These are phyloP conservation scores for Entonaema liquescens DNA, from an alignment of 495 filamentous ascomycete genomes.

Conservation along the genomic window DNA sequence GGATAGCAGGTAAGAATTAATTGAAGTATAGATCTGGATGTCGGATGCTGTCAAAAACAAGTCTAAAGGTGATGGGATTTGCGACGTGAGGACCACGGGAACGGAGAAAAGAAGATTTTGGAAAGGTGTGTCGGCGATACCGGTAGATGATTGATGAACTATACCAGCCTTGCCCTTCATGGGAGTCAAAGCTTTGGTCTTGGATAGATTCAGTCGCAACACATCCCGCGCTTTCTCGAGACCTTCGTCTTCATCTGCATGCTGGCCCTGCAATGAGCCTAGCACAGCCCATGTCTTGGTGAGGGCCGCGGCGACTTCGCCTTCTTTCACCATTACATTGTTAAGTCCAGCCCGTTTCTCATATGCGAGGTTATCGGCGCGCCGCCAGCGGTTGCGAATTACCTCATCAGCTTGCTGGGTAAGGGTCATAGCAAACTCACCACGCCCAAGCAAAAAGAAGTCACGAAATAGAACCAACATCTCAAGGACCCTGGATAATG, in stretches of 20 bases:
- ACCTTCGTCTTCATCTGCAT: constrained; percentile 77
- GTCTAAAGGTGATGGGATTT: constrained; percentile 82
- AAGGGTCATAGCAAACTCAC: constrained; percentile 89
- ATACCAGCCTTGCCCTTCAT: constrained; percentile 33
- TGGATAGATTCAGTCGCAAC: constrained; percentile 70
- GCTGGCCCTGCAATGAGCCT: constrained; percentile 71
- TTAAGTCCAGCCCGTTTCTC: constrained; percentile 59
- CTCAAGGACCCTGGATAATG: constrained; percentile 76
- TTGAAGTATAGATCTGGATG: constrained; percentile 77
- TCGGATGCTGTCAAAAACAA: constrained; percentile 82
- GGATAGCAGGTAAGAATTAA: constrained; percentile 86
- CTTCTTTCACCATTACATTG: constrained; percentile 80
- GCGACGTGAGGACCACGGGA: constrained; percentile 73
- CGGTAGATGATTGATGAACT: constrained; percentile 36
- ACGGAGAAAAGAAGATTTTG: constrained; percentile 83
- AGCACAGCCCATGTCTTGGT: constrained; percentile 79
- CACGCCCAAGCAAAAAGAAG: constrained; percentile 86
- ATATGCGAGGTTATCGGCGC: constrained; percentile 61
- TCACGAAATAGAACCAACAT: constrained; percentile 79
- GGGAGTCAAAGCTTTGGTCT: constrained; percentile 49
- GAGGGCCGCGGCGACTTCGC: constrained; percentile 80
- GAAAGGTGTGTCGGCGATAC: constrained; percentile 65
- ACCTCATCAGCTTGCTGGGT: constrained; percentile 84
- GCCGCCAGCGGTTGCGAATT: constrained; percentile 66
- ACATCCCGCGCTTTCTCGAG: constrained; percentile 83